Base-by-base conservation (phyloP, 1,284 basidiomycete genomes). In the Trichosporon sp. region DNA sequence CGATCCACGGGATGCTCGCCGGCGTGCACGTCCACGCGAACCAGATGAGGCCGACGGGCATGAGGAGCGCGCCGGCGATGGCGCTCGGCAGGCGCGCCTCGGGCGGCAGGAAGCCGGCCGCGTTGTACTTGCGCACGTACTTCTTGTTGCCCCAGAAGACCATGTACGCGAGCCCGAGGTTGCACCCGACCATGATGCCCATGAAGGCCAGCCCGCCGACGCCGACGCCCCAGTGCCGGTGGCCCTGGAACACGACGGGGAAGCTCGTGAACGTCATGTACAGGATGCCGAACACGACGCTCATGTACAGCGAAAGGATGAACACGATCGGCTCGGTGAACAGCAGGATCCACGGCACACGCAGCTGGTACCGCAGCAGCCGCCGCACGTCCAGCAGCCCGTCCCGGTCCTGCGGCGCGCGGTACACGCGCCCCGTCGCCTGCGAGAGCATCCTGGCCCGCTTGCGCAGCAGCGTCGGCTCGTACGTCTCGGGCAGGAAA, bases 161-260 rank as follows among this genome's bases (percentile, higher is more conserved):
- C 75, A 89, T 88, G 75, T 88, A 87, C 18, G 87, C 78, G 1
- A 87, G 85, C 23, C 88, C 86, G 3, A 87, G 78, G n/a, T 83
- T 81, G 6, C 87, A 85, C 0, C 88, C 89, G 18, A 88, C 70
- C 0, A 89, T 88, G 35, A 90, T 85, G 12, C 88, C 88, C 25
- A 90, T 83, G 78, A 90, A 90, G 0, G 88, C 87, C 4, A 89
- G 85, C 1, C 89, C 89, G 6, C 85, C 85, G 72, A 87, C 75
- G 2, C 88, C 88, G 0, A 74, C 67, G 0, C 56, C 58, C 77
- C 77, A 78, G 23, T 72, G 72, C 2, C 77, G 67, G 12, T 44
- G 38, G 2, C 31, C 35, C 27, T 74, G 72, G 66, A 77, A 77
- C 27, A 78, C 73, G 67, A 89, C 87, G 0, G 88, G 76, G 70